Percentiles rank a stretch among this genome's conserved stretches.
Conservation (phyloP, 768 basidiomycete species). For the Paxillus rubicundulus region DNA sequence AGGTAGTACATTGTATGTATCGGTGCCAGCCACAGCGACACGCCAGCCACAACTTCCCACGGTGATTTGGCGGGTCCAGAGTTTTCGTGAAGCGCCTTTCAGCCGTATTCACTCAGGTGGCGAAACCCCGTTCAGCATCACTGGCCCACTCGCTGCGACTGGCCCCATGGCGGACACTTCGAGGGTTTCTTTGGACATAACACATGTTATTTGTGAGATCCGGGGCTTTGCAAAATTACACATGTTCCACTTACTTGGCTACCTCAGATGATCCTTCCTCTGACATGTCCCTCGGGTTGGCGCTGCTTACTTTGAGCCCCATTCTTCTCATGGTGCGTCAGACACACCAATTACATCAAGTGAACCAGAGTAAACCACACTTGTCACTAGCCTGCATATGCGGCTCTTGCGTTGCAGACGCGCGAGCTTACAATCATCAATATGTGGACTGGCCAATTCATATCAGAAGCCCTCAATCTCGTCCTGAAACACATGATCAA, state of each 20-base stretch:
- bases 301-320: slow-evolving; percentile 64
- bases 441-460: slow-evolving; percentile 82
- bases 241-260: slow-evolving; percentile 2
- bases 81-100: no score
- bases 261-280: slow-evolving; percentile 61
- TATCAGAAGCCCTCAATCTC: slow-evolving; percentile 69
- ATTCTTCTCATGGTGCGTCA: slow-evolving; percentile 65
- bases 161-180: slow-evolving; percentile 5
- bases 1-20: no score
- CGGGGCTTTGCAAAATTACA: background rate
- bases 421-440: slow-evolving; percentile 77
- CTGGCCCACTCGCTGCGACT: background rate
- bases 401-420: slow-evolving; percentile 67
- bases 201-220: slow-evolving; percentile 60
- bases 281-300: slow-evolving; percentile 51
- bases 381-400: slow-evolving; percentile 66
- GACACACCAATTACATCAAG: background rate
- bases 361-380: slow-evolving; percentile 2
- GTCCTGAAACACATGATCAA: slow-evolving; percentile 65
- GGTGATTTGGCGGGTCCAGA: no score
- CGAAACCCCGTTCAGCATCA: no score
- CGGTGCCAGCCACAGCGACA: no score
- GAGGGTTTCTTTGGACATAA: slow-evolving; percentile 56
- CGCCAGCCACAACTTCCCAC: no score
- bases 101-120: no score